phyloP scores from a whole-genome alignment of 805 yeast species.

The Cyberlindnera petersonii region DNA sequence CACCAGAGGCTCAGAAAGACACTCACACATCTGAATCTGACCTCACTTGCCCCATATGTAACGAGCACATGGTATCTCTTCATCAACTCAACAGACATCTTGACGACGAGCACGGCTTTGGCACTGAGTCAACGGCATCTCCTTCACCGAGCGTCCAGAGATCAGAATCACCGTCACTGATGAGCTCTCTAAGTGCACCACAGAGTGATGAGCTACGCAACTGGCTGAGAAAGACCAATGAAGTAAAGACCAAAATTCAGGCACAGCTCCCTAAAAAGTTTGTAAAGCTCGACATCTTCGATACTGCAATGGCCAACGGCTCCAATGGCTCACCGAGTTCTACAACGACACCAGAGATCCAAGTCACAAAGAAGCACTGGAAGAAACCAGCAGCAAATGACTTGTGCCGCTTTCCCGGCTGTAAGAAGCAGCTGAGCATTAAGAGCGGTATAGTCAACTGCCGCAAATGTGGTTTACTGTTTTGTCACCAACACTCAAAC shows the following conservation, averaged over 20 bases:
- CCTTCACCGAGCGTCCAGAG: not conserved
- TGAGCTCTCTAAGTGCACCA: conserved; percentile 5
- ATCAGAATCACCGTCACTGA: conserved; percentile 4
- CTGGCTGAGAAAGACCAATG: conserved; percentile 41
- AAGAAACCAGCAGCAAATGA: conserved; percentile 42
- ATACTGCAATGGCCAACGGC: conserved; percentile 30
- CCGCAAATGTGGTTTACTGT: conserved; percentile 70
- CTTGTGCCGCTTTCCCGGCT: conserved; percentile 38
- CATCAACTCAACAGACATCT: conserved; percentile 62
- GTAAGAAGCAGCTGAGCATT: conserved; percentile 42
- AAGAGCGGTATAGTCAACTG: conserved; percentile 65
- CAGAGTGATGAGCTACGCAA: conserved; percentile 36
- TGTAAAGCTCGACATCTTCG: conserved; percentile 48
- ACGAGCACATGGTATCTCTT: conserved; percentile 50
- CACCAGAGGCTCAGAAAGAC: conserved; percentile 3
- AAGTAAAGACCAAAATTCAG: conserved; percentile 35
- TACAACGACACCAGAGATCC: conserved; percentile 26
- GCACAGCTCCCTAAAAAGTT: conserved; percentile 35
- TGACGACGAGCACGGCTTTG: conserved; percentile 57
- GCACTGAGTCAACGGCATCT: conserved; percentile 9
- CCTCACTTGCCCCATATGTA: conserved; percentile 65
- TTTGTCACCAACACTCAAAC: conserved; percentile 60
- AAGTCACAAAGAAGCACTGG: conserved; percentile 55
- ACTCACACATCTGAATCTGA: not conserved
- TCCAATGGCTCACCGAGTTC: conserved; percentile 17